Base-by-base conservation (phyloP, 2,329 filamentous ascomycete species). In the Teratosphaeriaceae sp. region DNA sequence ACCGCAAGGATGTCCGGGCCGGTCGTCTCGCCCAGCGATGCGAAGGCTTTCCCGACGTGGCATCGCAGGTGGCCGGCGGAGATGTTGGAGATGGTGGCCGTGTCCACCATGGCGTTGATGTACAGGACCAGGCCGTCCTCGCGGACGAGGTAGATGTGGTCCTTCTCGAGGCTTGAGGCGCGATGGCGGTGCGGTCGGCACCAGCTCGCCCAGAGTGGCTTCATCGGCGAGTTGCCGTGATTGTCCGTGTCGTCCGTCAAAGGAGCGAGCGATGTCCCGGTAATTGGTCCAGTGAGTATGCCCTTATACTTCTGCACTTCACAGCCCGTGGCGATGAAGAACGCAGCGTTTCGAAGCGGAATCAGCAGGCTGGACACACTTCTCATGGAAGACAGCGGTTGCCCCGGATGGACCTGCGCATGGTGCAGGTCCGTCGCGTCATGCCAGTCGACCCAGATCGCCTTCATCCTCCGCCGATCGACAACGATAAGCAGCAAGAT, bases 111-210 rank as follows among this genome's bases (percentile, higher is more conserved):
- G 45, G 87, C 79, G 51, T 88, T 81, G 3, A 90, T 65, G 50
- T 84, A 85, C 42, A 82, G 76, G 8, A 96, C 74, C 38, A 82
- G 70, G 2, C 92, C 92, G 59, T 97, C 90, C 65, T 97, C 90
- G 42, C 89, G 80, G 9, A 84, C 85, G 13, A 98, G 69, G 58
- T 92, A 95, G 38, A 97, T 80, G 46, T 83, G 80, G 57, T 97
- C 92, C 26, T 81, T 79, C 15, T 70, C 73, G 42, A 75, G 68
- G 40, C 76, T 76, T 51, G 82, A 84, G 11, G 70, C 65, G 46
- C 74, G 74, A 19, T 80, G 75, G 6, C 90, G 80, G 46, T 79
- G 75, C 2, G 88, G 85, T 46, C 86, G 78, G 21, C 87, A 80
- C 89, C 90, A 98, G 19, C 84, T 79, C 3, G 84, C 84, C 85